Evolutionary conservation across 2,329 filamentous ascomycete species (phyloP).

Genomic region (Grosmannia clavigera): DNA sequence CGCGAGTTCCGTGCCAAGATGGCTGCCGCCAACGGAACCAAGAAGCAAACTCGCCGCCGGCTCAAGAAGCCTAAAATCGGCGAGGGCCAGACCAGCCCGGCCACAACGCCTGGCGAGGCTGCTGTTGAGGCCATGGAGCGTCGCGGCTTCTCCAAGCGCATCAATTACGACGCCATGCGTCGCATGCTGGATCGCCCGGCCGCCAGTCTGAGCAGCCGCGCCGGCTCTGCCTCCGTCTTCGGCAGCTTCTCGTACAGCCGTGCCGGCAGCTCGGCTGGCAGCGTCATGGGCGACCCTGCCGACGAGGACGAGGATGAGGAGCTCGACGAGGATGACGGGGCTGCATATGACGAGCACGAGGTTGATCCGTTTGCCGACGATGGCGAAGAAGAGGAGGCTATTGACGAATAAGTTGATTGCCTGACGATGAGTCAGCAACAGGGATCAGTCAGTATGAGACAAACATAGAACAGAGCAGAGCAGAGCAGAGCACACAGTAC

Average conservation of each 20-base stretch:
- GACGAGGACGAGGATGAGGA: constrained; percentile 6
- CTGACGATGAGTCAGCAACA: not conserved
- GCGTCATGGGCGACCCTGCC: constrained; percentile 8
- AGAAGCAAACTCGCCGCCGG: constrained; percentile 25
- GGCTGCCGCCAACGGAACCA: constrained; percentile 19
- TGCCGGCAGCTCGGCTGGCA: constrained; percentile 19
- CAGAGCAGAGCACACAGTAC: too few relatives aligned
- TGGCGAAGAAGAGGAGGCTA: not conserved
- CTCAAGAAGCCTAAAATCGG: constrained; percentile 46
- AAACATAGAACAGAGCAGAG: too few relatives aligned
- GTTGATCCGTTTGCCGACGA: not conserved
- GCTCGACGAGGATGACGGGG: not conserved
- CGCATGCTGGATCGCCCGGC: constrained; percentile 40
- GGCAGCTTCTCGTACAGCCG: constrained; percentile 27
- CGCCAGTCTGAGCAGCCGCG: constrained; percentile 19
- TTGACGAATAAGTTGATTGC: not conserved
- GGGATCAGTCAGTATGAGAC: not conserved
- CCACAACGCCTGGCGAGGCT: constrained; percentile 56
- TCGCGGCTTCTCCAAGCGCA: constrained; percentile 58
- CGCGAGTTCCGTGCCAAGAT: constrained; percentile 66
- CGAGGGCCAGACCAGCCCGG: constrained; percentile 54
- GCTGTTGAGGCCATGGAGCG: constrained; percentile 58
- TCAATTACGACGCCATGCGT: constrained; percentile 57
- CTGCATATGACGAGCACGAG: constrained; percentile 4
- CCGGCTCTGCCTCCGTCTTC: constrained; percentile 34